These are phyloP conservation scores for Nemania bipapillata DNA, from an alignment of 2,329 filamentous ascomycete genomes.

Conservation along the genomic window DNA sequence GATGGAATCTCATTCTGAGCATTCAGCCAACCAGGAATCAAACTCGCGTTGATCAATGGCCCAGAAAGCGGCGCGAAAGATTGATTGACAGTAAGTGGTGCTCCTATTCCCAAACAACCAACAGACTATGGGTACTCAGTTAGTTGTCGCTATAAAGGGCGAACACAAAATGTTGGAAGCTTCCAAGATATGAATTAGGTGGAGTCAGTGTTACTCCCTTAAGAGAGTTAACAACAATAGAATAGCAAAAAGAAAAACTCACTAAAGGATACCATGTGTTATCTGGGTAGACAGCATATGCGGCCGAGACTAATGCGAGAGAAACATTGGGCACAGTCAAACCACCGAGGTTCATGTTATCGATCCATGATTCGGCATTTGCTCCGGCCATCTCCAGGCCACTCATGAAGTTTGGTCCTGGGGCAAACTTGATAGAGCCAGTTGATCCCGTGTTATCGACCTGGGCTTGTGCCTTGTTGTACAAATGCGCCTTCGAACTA, in stretches of 20 bases:
- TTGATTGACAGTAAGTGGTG: conserved; percentile 45
- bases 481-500: conserved; percentile 46
- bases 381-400: conserved; percentile 44
- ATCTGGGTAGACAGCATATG: conserved; percentile 48
- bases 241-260: no score
- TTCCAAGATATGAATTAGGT: no score
- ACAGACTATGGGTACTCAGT: conserved; percentile 35
- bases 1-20: conserved; percentile 48
- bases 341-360: conserved; percentile 43
- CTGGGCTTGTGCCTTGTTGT: conserved; percentile 45
- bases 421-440: conserved; percentile 42
- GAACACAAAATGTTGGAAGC: no score
- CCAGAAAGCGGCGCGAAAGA: conserved; percentile 40
- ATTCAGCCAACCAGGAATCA: conserved; percentile 48
- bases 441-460: conserved; percentile 45
- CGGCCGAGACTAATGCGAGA: conserved; percentile 44
- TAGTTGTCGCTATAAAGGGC: no score
- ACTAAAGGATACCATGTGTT: conserved; percentile 47
- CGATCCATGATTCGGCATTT: conserved; percentile 45
- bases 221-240: no score
- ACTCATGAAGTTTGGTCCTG: conserved; percentile 44
- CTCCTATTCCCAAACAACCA: conserved; percentile 51
- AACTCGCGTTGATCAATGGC: conserved; percentile 48
- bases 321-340: conserved; percentile 45
- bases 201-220: no score